Base-by-base conservation (phyloP, 805 yeast genomes). In the Yarrowia porcina region DNA sequence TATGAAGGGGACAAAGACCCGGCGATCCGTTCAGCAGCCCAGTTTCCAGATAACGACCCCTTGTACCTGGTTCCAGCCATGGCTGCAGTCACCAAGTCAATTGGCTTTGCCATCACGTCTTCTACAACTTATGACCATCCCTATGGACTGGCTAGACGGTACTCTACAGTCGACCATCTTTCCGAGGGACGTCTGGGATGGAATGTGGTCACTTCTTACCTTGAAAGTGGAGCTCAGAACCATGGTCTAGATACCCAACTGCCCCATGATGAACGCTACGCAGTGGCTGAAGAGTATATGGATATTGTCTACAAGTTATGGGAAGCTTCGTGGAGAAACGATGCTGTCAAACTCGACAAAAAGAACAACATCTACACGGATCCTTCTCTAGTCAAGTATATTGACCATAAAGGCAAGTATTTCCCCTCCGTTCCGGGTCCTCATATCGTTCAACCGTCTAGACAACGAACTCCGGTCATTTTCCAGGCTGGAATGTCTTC, bases 181-280 rank as follows among this genome's bases (percentile, higher is more conserved):
- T 73, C 78, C 7, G 70, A 70, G 9, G 82, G 82, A 4, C 71
- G 82, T 65, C 68, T 79, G 57, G 82, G 82, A 17, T 79, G 82
- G 82, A 79, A 79, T 66, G 74, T 79, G n/a, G 81, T 79, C 28
- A 74, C 80, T 8, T 75, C 80, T 0, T 78, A 78, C 61, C 70
- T 77, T 50, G 80, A 78, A 49, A 72, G 77, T 67, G 81, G 79
- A 4, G 77, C 81, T 2, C 69, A 76, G 63, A 77, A 78, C 63
- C 66, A 77, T 32, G 77, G 78, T 64, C 76, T 76, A 8, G 73
- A 72, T 44, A 49, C 67, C 6, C 69, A 76, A 25, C 78, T 80
- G 12, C 73, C 72, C 2, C 81, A 79, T 67, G 78, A 74, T 21
- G 73, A 73, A 61, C 74, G 83, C 63, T 79, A 79, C 64, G 74